Evolutionary conservation across 805 yeast species (phyloP).

Genomic region (Saccharomycopsis javanensis): DNA sequence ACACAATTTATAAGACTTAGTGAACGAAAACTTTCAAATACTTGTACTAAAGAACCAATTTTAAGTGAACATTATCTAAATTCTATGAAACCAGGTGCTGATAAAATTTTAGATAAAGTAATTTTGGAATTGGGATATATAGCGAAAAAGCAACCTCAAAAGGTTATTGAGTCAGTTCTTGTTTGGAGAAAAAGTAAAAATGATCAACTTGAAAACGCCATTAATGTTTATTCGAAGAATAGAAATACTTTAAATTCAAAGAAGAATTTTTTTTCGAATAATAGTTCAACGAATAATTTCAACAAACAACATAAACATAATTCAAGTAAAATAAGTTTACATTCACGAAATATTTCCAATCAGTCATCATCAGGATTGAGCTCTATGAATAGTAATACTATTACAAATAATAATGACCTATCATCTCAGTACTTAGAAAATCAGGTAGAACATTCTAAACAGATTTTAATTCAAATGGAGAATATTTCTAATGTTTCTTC

Average conservation of each 20-base stretch:
- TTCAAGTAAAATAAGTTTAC: conserved; percentile 13
- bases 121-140: conserved; percentile 82
- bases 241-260: conserved; percentile 6
- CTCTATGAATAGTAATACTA: conserved; percentile 3
- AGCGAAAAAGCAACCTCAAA: conserved; percentile 83
- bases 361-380: conserved; percentile 5
- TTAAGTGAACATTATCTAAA: conserved; percentile 36
- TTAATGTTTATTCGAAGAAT: conserved; percentile 13
- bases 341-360: conserved; percentile 16
- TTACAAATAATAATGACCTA: conserved; percentile 5
- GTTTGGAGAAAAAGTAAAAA: conserved; percentile 94
- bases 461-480: conserved; percentile 74
- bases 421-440: conserved; percentile 19
- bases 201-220: conserved; percentile 31
- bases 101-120: conserved; percentile 77
- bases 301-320: not conserved
- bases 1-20: conserved; percentile 94
- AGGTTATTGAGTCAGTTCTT: conserved; percentile 96
- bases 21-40: conserved; percentile 62
- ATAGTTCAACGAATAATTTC: conserved; percentile 1
- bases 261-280: conserved; percentile 9
- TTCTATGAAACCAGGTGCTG: conserved; percentile 75
- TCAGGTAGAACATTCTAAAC: conserved; percentile 38
- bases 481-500: conserved; percentile 79
- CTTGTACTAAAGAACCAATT: conserved; percentile 2